These are phyloP conservation scores for Panicum hallii DNA, from an alignment of 202 grass and related monocot species.

Conservation along the genomic window DNA sequence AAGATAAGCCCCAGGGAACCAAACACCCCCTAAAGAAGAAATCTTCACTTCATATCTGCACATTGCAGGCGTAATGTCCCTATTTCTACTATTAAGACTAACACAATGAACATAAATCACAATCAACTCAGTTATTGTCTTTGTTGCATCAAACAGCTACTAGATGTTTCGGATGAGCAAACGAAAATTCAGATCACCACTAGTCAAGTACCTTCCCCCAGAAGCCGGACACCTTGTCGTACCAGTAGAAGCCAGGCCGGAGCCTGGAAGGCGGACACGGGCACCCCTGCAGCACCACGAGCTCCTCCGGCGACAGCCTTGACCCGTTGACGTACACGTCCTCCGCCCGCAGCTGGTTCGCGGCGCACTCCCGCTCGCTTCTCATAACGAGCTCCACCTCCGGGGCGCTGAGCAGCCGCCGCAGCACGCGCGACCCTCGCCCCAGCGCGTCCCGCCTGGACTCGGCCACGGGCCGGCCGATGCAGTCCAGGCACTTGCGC, in stretches of 20 bases:
- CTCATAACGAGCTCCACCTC: slow-evolving; percentile 79
- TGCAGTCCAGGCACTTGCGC: slow-evolving; percentile 79
- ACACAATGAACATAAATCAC: neutral
- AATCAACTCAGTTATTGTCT: neutral
- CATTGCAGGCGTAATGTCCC: neutral
- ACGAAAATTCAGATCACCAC: slow-evolving; percentile 20
- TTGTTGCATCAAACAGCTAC: neutral
- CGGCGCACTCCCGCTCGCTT: slow-evolving; percentile 71
- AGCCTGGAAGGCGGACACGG: slow-evolving; percentile 74
- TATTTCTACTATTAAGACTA: neutral
- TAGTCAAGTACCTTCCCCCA: slow-evolving; percentile 85
- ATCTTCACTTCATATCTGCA: slow-evolving; percentile 14
- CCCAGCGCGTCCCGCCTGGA: slow-evolving; percentile 63
- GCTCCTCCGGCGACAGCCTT: slow-evolving; percentile 67
- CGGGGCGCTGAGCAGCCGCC: slow-evolving; percentile 61
- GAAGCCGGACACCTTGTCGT: slow-evolving; percentile 94
- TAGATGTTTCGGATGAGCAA: neutral
- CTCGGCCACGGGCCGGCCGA: slow-evolving; percentile 70
- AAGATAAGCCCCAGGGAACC: no score
- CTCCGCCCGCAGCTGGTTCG: slow-evolving; percentile 77
- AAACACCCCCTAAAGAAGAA: slow-evolving; percentile 14
- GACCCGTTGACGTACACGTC: slow-evolving; percentile 76
- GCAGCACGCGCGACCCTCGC: slow-evolving; percentile 67
- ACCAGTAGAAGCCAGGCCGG: slow-evolving; percentile 89
- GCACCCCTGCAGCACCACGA: slow-evolving; percentile 73